A percentile compares a stretch with the other conserved stretches of the same genome.
Conservation (phyloP, 2,329 filamentous ascomycete species). For the Trichoderma hamatum region DNA sequence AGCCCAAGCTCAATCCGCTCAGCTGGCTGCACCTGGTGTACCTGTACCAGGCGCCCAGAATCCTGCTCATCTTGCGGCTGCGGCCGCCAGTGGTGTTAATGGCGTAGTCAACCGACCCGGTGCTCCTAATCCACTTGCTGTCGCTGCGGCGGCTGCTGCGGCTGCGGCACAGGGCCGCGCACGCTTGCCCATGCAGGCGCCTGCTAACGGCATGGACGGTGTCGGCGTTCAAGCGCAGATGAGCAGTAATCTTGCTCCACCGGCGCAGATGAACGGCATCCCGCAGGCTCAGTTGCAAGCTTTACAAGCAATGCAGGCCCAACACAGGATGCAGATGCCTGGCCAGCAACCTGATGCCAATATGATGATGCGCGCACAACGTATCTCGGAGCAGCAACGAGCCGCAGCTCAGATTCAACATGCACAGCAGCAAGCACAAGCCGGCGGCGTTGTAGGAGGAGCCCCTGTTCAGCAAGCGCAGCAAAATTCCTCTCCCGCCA, state of each 20-base stretch:
- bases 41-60: slow-evolving; percentile 38
- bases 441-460: slow-evolving; percentile 34
- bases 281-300: slow-evolving; percentile 72
- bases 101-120: slow-evolving; percentile 42
- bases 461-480: slow-evolving; percentile 43
- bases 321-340: slow-evolving; percentile 61
- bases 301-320: slow-evolving; percentile 45
- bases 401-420: slow-evolving; percentile 52
- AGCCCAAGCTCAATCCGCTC: slow-evolving; percentile 49
- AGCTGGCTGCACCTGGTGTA: slow-evolving; percentile 49
- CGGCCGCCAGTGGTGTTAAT: slow-evolving; percentile 36
- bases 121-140: slow-evolving; percentile 49
- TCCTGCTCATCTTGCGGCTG: slow-evolving; percentile 35
- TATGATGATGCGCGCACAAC: slow-evolving; percentile 65
- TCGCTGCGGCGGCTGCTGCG: slow-evolving; percentile 44
- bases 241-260: slow-evolving; percentile 54
- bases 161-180: slow-evolving; percentile 50
- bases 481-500: slow-evolving; percentile 49
- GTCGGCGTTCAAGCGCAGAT: slow-evolving; percentile 53
- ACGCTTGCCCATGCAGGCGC: slow-evolving; percentile 58
- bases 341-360: slow-evolving; percentile 53
- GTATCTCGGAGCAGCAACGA: slow-evolving; percentile 67
- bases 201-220: slow-evolving; percentile 54
- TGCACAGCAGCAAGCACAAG: slow-evolving; percentile 40
- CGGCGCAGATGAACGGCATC: slow-evolving; percentile 64